These are phyloP conservation scores for Eutrema japonicum DNA, from an alignment of 345 rosid species.

Conservation along the genomic window DNA sequence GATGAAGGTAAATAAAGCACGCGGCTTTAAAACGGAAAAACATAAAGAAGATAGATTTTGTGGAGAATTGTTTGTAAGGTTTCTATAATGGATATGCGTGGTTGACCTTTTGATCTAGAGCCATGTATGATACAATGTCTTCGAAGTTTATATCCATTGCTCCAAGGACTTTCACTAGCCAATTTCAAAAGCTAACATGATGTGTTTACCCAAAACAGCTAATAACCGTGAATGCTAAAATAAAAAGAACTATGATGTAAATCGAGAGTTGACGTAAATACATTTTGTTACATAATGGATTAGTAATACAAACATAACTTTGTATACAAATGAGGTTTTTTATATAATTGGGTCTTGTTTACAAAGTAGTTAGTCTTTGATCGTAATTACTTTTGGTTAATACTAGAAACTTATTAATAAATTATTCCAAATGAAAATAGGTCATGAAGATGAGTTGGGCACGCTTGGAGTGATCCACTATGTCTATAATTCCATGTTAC, in stretches of 20 bases:
- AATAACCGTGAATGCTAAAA: background rate
- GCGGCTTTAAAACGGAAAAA: conserved; percentile 14
- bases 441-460: conserved; percentile 23
- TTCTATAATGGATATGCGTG: conserved; percentile 17
- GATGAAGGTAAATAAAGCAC: background rate
- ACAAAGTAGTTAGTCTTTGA: conserved; percentile 21
- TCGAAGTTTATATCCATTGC: conserved; percentile 25
- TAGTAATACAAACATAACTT: background rate
- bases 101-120: conserved; percentile 10
- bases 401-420: conserved; percentile 5
- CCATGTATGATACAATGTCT: conserved; percentile 20
- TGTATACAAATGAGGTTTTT: background rate
- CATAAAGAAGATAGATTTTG: conserved; percentile 3
- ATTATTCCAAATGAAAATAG: conserved; percentile 9
- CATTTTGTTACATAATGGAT: background rate
- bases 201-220: conserved; percentile 1
- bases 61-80: background rate
- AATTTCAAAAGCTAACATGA: conserved; percentile 19
- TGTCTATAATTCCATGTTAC: conserved; percentile 24
- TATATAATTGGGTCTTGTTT: background rate
- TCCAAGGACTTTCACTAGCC: conserved; percentile 19
- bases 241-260: background rate
- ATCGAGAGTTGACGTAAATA: background rate
- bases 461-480: conserved; percentile 38
- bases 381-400: conserved; percentile 1